Evolutionary conservation across 768 basidiomycete genomes (phyloP).

Genomic region (Leccinum incarnatum): DNA sequence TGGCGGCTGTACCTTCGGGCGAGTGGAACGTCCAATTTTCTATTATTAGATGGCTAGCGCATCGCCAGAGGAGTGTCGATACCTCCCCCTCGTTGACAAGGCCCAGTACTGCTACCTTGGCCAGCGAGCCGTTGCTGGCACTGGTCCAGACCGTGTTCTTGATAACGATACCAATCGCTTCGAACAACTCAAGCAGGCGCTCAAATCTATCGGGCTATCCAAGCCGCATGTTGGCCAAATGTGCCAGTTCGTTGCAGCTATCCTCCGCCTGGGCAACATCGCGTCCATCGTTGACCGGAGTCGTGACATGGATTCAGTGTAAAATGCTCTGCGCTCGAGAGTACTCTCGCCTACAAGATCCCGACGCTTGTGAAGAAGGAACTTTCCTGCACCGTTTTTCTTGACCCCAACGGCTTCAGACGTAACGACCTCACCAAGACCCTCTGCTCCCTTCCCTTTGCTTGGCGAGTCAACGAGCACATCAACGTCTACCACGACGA

Average conservation of each 20-base stretch:
- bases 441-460: conserved; percentile 90
- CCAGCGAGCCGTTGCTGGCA: conserved; percentile 49
- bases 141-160: conserved; percentile 45
- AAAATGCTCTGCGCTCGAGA: conserved; percentile 68
- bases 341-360: conserved; percentile 79
- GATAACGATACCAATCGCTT: conserved; percentile 85
- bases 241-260: conserved; percentile 92
- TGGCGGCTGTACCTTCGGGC: conserved; percentile 80
- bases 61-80: conserved; percentile 80
- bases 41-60: conserved; percentile 96
- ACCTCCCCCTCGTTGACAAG: conserved; percentile 81
- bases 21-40: conserved; percentile 99
- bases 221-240: conserved; percentile 95
- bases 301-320: conserved; percentile 88
- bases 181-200: conserved; percentile 90
- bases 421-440: conserved; percentile 92
- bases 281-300: conserved; percentile 84
- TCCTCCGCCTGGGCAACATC: conserved; percentile 94
- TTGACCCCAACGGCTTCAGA: conserved; percentile 93
- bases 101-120: conserved; percentile 85
- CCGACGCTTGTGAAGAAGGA: conserved; percentile 91
- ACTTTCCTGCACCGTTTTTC: conserved; percentile 86
- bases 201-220: conserved; percentile 90
- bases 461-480: conserved; percentile 88
- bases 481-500: conserved; percentile 97